These are phyloP conservation scores for Aspergillus kassunensis DNA, from an alignment of 495 filamentous ascomycete genomes.

Conservation along the genomic window DNA sequence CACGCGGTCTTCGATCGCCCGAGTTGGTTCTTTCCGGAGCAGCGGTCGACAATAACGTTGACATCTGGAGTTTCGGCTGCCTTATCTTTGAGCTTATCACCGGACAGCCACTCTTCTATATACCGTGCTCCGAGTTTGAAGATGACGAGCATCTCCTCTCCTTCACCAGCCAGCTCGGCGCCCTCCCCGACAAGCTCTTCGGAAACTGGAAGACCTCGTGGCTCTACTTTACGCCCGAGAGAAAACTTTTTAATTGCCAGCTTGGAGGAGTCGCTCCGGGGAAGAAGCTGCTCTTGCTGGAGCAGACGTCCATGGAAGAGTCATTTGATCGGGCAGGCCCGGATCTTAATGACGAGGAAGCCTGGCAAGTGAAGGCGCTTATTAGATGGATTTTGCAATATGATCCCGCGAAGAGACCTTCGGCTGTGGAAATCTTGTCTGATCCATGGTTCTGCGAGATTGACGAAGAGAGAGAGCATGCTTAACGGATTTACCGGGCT, in stretches of 20 bases:
- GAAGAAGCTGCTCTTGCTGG: not conserved
- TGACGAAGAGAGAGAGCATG: too few relatives aligned
- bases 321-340: conserved; percentile 22
- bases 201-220: conserved; percentile 26
- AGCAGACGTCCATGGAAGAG: conserved; percentile 26
- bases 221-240: conserved; percentile 28
- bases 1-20: conserved; percentile 29
- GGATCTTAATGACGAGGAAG: conserved; percentile 28
- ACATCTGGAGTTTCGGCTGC: conserved; percentile 43
- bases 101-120: conserved; percentile 28
- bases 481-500: too few relatives aligned
- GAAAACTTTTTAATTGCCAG: too few relatives aligned
- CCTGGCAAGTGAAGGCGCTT: conserved; percentile 21
- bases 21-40: conserved; percentile 29
- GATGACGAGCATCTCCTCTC: conserved; percentile 25
- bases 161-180: conserved; percentile 18
- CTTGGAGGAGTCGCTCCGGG: conserved; percentile 15
- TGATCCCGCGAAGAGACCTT: conserved; percentile 29
- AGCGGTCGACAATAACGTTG: conserved; percentile 21
- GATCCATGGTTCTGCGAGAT: conserved; percentile 40
- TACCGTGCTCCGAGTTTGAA: conserved; percentile 18
- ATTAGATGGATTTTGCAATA: conserved; percentile 33
- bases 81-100: conserved; percentile 36
- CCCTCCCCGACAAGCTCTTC: conserved; percentile 26
- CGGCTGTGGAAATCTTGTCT: conserved; percentile 21